These are phyloP conservation scores for Albugo candida DNA, from an alignment of 352 stramenopile genomes.

Conservation along the genomic window DNA sequence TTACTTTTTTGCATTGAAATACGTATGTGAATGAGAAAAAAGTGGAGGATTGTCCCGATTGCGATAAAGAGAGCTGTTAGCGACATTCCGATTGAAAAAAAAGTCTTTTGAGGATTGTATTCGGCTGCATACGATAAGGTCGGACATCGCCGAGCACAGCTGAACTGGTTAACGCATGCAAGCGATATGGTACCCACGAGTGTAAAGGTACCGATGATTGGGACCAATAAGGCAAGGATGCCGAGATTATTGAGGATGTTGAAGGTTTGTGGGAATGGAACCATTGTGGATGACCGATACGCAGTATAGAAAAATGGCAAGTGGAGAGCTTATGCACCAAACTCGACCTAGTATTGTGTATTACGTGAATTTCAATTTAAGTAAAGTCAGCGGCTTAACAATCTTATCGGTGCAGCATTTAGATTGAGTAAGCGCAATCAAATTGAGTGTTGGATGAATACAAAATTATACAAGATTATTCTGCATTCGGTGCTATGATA, in stretches of 20 bases:
- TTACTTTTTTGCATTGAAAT: constrained; percentile 1
- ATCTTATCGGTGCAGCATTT: too few relatives aligned
- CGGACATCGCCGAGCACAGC: constrained; percentile 46
- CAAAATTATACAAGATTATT: too few relatives aligned
- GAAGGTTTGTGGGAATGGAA: too few relatives aligned
- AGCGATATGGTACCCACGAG: constrained; percentile 53
- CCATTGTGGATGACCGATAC: too few relatives aligned
- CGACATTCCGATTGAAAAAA: constrained; percentile 63
- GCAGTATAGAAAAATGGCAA: too few relatives aligned
- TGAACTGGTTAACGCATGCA: constrained; percentile 52
- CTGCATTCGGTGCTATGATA: too few relatives aligned
- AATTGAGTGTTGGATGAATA: too few relatives aligned
- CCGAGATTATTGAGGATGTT: constrained; percentile 24
- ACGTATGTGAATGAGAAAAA: constrained; percentile 40
- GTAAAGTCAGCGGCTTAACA: too few relatives aligned
- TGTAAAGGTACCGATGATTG: constrained; percentile 40
- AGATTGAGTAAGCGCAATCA: too few relatives aligned
- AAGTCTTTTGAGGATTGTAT: constrained; percentile 42
- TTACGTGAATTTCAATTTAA: too few relatives aligned
- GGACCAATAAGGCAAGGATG: constrained; percentile 48
- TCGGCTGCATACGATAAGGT: constrained; percentile 73
- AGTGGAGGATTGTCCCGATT: constrained; percentile 24
- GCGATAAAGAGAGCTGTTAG: constrained; percentile 51
- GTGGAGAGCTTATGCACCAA: too few relatives aligned
- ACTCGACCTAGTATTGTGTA: too few relatives aligned